phyloP scores from a whole-genome alignment of 768 basidiomycete genomes.

The Mrakia gelida region DNA sequence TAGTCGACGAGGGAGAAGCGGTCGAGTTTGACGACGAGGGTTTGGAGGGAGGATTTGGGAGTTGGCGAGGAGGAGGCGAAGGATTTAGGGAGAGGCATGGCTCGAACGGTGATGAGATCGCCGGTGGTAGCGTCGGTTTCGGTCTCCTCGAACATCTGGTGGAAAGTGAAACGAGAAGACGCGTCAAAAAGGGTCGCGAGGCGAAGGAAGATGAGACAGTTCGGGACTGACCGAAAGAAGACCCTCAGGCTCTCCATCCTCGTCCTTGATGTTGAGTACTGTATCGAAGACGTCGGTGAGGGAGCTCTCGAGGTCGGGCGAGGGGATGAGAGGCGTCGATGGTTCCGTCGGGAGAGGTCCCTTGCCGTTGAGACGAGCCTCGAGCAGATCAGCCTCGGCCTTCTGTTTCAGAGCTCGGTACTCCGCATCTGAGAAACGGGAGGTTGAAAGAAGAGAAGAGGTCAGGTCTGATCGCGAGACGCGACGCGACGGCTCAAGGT shows the following conservation, averaged over 20 bases:
- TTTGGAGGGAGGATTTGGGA: constrained; percentile 64
- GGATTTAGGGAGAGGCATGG: constrained; percentile 78
- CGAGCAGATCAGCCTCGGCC: constrained; percentile 45
- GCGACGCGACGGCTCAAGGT: too few species aligned
- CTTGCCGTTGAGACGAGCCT: constrained; percentile 37
- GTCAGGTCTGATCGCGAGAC: too few species aligned
- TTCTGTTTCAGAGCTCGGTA: constrained; percentile 47
- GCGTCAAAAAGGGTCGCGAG: not conserved
- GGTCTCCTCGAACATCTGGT: constrained; percentile 40
- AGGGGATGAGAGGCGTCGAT: not conserved
- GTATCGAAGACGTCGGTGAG: constrained; percentile 13
- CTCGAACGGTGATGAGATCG: constrained; percentile 53
- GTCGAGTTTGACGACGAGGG: constrained; percentile 47
- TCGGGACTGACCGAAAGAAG: constrained; percentile 23
- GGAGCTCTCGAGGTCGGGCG: constrained; percentile 23
- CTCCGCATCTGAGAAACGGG: constrained; percentile 21
- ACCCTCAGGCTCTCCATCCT: constrained; percentile 52
- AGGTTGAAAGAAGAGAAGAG: too few species aligned
- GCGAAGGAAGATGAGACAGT: rapidly evolving
- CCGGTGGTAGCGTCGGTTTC: constrained; percentile 41
- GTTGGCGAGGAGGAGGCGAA: constrained; percentile 65
- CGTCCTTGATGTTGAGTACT: constrained; percentile 55
- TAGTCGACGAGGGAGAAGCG: constrained; percentile 72
- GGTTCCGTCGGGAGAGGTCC: not conserved
- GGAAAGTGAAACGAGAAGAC: not conserved